Evolutionary conservation across 768 basidiomycete species (phyloP).

Genomic region (Mycena venus): DNA sequence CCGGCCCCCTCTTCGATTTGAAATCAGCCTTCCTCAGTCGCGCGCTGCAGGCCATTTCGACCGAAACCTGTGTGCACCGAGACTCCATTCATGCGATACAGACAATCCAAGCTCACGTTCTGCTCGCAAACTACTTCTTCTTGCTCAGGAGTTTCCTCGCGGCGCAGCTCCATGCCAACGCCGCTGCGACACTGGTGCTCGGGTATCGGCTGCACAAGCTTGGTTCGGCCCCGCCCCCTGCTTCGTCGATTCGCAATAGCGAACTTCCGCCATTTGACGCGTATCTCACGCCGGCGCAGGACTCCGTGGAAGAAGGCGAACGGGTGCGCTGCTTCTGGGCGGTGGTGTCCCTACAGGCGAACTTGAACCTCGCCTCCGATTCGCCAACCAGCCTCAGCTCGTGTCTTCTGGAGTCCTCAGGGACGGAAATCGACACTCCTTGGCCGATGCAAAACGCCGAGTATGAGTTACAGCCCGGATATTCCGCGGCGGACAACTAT

Average conservation of each 20-base stretch:
- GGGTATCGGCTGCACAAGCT: constrained; percentile 9
- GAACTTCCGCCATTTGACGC: neutral
- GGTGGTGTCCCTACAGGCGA: constrained; percentile 9
- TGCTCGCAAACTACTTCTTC: constrained; percentile 17
- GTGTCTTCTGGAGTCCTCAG: neutral
- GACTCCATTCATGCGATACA: neutral
- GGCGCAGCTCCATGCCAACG: constrained; percentile 6
- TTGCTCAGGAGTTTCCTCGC: neutral
- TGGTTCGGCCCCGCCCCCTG: neutral
- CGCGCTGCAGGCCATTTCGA: constrained; percentile 1
- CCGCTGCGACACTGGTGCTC: constrained; percentile 7
- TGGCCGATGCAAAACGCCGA: constrained; percentile 12
- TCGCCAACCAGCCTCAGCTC: neutral
- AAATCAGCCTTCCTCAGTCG: neutral
- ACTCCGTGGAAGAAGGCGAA: constrained; percentile 10
- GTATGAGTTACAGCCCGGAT: neutral
- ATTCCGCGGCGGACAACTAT: neutral
- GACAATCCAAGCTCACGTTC: constrained; percentile 20
- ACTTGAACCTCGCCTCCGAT: neutral
- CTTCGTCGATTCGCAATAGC: neutral
- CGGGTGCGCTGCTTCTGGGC: constrained; percentile 16
- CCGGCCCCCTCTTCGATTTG: neutral
- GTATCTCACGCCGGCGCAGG: neutral
- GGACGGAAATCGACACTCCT: neutral
- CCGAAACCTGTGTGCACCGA: neutral